These are phyloP conservation scores for Trichoderma sp. DNA, from an alignment of 2,329 filamentous ascomycete genomes.

Conservation along the genomic window DNA sequence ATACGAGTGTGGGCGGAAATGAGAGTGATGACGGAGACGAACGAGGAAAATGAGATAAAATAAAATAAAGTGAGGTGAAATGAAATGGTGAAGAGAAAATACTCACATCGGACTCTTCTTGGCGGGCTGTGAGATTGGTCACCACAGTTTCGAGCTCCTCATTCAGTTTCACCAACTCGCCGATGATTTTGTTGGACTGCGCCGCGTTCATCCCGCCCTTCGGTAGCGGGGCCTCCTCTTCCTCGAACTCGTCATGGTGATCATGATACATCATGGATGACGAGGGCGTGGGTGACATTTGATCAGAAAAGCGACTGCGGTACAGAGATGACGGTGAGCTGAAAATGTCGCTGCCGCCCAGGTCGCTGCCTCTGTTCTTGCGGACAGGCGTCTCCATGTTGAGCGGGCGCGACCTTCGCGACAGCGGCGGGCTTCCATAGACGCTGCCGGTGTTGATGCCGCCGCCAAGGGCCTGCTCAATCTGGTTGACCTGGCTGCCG, in stretches of 20 bases:
- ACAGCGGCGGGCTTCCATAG: conserved; percentile 31
- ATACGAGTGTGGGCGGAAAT: neutral
- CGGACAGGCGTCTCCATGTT: conserved; percentile 38
- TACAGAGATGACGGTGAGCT: conserved; percentile 44
- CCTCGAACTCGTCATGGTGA: conserved; percentile 35
- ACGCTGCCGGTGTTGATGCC: conserved; percentile 19
- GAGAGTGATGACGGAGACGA: neutral
- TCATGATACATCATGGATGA: conserved; percentile 39
- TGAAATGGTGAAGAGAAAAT: neutral
- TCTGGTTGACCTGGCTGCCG: conserved; percentile 44
- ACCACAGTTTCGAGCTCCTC: conserved; percentile 55
- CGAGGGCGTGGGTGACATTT: conserved; percentile 40
- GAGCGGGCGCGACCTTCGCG: conserved; percentile 27
- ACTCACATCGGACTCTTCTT: conserved; percentile 63
- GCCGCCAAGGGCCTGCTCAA: conserved; percentile 39
- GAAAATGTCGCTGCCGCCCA: conserved; percentile 39
- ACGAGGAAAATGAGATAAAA: neutral
- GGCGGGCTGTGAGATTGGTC: conserved; percentile 55
- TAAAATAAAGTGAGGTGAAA: neutral
- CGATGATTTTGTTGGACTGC: conserved; percentile 46
- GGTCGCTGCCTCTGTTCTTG: conserved; percentile 26
- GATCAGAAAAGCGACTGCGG: conserved; percentile 47
- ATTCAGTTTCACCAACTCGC: conserved; percentile 49
- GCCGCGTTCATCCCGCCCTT: conserved; percentile 41
- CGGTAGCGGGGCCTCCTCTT: conserved; percentile 35